Base-by-base conservation (phyloP, 371 early-diverging fungal species). In the Thermomucor indicae-seudaticae region DNA sequence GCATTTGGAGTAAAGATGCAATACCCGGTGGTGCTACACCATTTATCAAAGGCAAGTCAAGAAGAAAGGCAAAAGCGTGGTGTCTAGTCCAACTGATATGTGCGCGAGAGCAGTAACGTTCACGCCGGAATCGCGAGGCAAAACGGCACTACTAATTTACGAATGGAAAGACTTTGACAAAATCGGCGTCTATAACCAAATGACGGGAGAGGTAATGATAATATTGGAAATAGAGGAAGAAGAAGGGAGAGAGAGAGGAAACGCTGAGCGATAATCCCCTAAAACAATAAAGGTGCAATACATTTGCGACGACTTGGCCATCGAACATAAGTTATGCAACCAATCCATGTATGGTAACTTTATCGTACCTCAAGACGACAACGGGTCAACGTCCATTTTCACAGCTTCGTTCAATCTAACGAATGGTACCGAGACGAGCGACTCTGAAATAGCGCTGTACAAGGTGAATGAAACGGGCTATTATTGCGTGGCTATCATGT, bases 391-490 rank as follows among this genome's bases (percentile, higher is more conserved):
- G 2, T 70, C 73, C 12, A 70, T 82, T 35, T 47, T 61, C 20
- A 73, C 78, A 1, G 41, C 62, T 6, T 61, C 56, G 6, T 54
- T 76, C 23, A 45, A 55, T 4, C 34, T 75, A 31, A n/a, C n/a
- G n/a, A 55, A 53, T 17, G 55, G 59, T 14, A 57, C 47, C 0
- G 45, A 43, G 6, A 31, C 39, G 2, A 48, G 53, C 12, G 37
- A 60, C 4, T 59, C 64, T 11, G 67, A 63, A 22, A 60, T 62
- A 35, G 67, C 64, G 1, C 41, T 69, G 11, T 90, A 84, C 58
- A 65, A 64, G 27, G 79, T 87, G 4, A 60, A 70, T 1, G 68
- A 67, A 20, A 80, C 90, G 5, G 90, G 90, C n/a, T 85, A 81
- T 46, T 91, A 89, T 59, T 90, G 92, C 59, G 77, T 83, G 23